These are phyloP conservation scores for Skeletonema grethae DNA, from an alignment of 108 stramenopile genomes.

Conservation along the genomic window DNA sequence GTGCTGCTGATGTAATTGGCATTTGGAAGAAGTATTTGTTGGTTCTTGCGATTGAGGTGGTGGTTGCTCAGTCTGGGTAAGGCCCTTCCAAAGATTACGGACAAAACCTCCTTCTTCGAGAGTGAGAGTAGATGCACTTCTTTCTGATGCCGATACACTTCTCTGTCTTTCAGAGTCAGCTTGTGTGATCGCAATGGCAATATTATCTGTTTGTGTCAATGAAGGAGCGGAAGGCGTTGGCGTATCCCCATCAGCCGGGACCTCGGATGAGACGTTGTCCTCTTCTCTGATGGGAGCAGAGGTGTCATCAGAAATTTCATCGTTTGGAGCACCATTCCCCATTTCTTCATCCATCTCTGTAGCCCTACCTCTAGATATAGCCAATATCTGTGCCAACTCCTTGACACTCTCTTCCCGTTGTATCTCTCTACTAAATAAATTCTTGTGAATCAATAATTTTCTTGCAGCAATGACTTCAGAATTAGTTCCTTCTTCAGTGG, in stretches of 20 bases:
- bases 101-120: background rate
- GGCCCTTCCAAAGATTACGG: conserved; percentile 10
- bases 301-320: background rate
- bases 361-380: conserved; percentile 24
- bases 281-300: conserved; percentile 9
- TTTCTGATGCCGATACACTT: background rate
- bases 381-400: conserved; percentile 35
- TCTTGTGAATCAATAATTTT: conserved; percentile 36
- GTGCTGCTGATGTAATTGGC: conserved; percentile 1
- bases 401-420: conserved; percentile 37
- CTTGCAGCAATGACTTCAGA: conserved; percentile 12
- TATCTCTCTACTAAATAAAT: conserved; percentile 37
- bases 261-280: background rate
- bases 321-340: background rate
- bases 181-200: background rate
- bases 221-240: conserved; percentile 1
- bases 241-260: background rate
- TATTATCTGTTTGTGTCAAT: background rate
- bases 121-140: too few relatives aligned
- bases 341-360: conserved; percentile 24
- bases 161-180: background rate
- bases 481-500: background rate
- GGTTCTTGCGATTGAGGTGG: background rate
- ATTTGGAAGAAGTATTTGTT: background rate
- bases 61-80: conserved; percentile 2